Evolutionary conservation across 257 asterid genomes (phyloP).

Genomic region (Solanum sitiens): DNA sequence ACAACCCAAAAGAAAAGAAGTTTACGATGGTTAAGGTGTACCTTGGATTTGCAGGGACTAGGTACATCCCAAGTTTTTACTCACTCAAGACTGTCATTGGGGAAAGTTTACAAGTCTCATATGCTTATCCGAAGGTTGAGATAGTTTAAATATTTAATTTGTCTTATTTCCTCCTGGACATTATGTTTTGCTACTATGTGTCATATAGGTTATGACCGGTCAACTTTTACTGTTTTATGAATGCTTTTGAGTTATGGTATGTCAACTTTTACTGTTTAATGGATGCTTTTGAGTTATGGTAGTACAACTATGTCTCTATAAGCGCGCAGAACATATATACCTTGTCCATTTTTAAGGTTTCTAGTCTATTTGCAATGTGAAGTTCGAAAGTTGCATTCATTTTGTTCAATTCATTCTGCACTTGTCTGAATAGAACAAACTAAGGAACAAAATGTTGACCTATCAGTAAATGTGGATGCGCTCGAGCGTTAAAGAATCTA

Average conservation of each 20-base stretch:
- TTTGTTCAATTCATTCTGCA: no score
- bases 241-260: not conserved
- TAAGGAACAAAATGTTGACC: no score
- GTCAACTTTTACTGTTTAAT: no score
- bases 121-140: not conserved
- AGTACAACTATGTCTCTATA: no score
- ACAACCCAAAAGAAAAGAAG: not conserved
- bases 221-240: not conserved
- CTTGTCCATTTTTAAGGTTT: no score
- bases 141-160: not conserved
- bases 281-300: no score
- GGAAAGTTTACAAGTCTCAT: not conserved
- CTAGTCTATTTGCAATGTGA: not conserved
- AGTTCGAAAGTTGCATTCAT: no score
- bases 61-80: not conserved
- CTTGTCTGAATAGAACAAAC: no score
- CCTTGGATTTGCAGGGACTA: not conserved
- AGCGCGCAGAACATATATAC: no score
- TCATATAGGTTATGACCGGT: not conserved
- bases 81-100: not conserved
- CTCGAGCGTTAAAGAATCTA: no score
- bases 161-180: not conserved
- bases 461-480: no score
- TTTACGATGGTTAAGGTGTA: not conserved
- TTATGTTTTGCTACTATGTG: not conserved